A percentile compares a stretch with the other conserved stretches of the same genome.
Evolutionary conservation across 2,329 filamentous ascomycete species (phyloP).

Genomic region (Sclerotinia subarctica): DNA sequence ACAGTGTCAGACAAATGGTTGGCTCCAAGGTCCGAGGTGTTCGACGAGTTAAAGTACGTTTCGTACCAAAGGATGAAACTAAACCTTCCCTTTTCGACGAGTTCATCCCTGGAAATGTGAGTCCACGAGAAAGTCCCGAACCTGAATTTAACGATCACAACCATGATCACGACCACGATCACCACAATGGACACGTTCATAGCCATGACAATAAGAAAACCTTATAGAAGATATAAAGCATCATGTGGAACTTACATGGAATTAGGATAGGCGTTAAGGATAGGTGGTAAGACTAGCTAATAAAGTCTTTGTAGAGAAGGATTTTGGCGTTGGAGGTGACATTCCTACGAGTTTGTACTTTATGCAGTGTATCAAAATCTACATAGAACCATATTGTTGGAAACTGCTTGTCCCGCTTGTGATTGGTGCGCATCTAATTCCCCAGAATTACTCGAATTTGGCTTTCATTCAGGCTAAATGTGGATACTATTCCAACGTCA

Average conservation of each 20-base stretch:
- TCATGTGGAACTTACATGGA: conserved; percentile 23
- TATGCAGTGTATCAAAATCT: conserved; percentile 18
- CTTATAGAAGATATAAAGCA: conserved; percentile 29
- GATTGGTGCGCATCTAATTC: conserved; percentile 29
- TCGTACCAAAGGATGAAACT: conserved; percentile 65
- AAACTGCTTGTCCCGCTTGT: conserved; percentile 10
- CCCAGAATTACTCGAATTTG: conserved; percentile 1
- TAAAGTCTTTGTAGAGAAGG: conserved; percentile 6
- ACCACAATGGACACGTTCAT: conserved; percentile 44
- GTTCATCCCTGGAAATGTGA: conserved; percentile 66
- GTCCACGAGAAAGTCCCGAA: conserved; percentile 55
- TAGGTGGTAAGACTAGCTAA: neutral
- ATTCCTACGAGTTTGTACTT: conserved; percentile 2
- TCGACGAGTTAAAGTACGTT: conserved; percentile 77
- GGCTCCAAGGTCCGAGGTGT: conserved; percentile 79
- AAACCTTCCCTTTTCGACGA: conserved; percentile 68
- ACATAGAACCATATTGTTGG: conserved; percentile 6
- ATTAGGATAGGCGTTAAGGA: conserved; percentile 20
- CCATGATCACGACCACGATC: conserved; percentile 44
- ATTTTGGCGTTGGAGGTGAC: conserved; percentile 15
- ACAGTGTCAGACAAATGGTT: conserved; percentile 66
- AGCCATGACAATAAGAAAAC: conserved; percentile 33
- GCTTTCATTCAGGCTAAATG: conserved; percentile 22
- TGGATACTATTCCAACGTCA: conserved; percentile 13
- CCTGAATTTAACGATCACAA: conserved; percentile 50